Evolutionary conservation across 2,329 filamentous ascomycete genomes (phyloP), one percentile per base, ranked within the genome.

Genomic region (Aureobasidium namibiae): DNA sequence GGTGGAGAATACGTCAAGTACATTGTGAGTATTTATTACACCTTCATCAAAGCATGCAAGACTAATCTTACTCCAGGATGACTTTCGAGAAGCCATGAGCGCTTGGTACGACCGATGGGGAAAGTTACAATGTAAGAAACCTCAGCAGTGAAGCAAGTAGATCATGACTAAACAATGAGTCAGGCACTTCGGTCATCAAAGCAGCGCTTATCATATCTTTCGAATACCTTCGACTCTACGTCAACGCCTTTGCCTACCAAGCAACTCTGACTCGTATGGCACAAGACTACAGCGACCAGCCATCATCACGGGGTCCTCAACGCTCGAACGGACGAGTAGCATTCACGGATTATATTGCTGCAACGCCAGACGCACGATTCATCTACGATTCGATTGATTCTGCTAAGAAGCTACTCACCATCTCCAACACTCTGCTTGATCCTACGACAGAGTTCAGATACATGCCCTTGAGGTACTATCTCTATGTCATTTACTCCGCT

Each of bases 201-300:
- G 78, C 80, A 4, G 84, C 80, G 6, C 69, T 87, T 16, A 77
- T 85, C 38, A 70, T 87, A 45, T 84, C 82, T 0, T 86, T 85
- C 65, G 82, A 86, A 63, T 87, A 86, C 66, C 70, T 87, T 8
- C 78, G 83, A 4, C 76, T 87, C 1, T 87, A 87, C 65, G 82
- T 84, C 62, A 86, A 86, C 60, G 84, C 84, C 0, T 87, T 86
- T 65, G 84, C 84, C 4, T 86, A 86, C 62, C 83, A 86, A 66
- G 68, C 68, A 9, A 69, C 68, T 1, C 62, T 70, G n/a, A 69
- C 68, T 39, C 67, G 68, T 18, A 62, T 69, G 48, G 57, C 57
- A 16, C 34, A 42, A 29, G 49, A 52, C 82, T 72, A 65, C 80
- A 78, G 66, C 80, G 71, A 59, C 71, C 73, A 63, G 77, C 42